Percentiles rank a stretch among this genome's conserved stretches.
Conservation (phyloP, 176 grass and related monocot species). For the Puccinellia tenuiflora region DNA sequence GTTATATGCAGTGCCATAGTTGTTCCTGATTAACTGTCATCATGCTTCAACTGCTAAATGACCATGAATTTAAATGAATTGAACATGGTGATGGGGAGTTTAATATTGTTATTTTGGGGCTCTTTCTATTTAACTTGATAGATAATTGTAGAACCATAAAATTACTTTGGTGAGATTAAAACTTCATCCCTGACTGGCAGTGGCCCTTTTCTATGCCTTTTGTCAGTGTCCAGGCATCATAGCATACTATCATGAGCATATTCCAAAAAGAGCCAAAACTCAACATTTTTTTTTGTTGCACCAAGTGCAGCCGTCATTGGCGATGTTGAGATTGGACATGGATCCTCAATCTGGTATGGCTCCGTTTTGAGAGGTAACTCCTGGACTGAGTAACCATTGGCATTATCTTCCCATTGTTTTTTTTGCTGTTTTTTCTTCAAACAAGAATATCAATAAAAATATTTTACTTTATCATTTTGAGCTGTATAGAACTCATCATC, state of each 20-base stretch:
- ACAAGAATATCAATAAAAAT: too few relatives aligned
- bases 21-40: not conserved
- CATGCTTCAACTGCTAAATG: not conserved
- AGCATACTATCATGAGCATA: too few relatives aligned
- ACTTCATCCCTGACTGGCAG: not conserved
- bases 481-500: too few relatives aligned
- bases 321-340: constrained; percentile 79
- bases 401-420: not conserved
- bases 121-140: not conserved
- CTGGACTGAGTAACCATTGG: not conserved
- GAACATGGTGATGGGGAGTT: too few relatives aligned
- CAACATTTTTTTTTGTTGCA: too few relatives aligned
- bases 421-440: not conserved
- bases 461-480: too few relatives aligned
- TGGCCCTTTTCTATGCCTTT: not conserved
- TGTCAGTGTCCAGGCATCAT: too few relatives aligned
- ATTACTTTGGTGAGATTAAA: not conserved
- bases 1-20: too few relatives aligned
- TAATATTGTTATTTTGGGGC: not conserved
- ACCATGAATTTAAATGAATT: not conserved
- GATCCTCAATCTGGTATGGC: constrained; percentile 95
- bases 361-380: constrained; percentile 85
- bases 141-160: not conserved
- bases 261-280: too few relatives aligned
- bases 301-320: constrained; percentile 86